Conservation (phyloP, 768 basidiomycete species). For the Boletus edulis region DNA sequence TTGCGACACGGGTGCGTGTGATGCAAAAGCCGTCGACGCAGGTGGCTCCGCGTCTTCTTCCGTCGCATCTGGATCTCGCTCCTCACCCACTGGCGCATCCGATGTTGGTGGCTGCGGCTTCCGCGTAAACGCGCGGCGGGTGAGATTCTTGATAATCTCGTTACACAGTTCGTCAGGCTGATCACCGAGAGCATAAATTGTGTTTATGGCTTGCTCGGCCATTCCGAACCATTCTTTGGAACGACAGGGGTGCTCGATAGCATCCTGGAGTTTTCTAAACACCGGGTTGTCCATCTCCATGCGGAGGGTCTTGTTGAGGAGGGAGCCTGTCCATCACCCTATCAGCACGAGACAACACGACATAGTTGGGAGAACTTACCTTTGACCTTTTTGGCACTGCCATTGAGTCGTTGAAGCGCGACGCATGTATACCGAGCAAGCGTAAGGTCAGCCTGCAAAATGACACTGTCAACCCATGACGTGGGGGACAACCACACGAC, state of each 20-base stretch:
- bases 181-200: slow-evolving; percentile 91
- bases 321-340: slow-evolving; percentile 57
- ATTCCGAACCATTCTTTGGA: slow-evolving; percentile 96
- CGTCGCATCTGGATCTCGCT: slow-evolving; percentile 49
- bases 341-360: not conserved
- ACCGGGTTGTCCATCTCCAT: slow-evolving; percentile 85
- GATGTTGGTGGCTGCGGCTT: slow-evolving; percentile 14
- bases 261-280: slow-evolving; percentile 78
- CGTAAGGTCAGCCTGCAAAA: slow-evolving; percentile 71
- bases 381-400: slow-evolving; percentile 96
- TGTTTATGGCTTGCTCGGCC: slow-evolving; percentile 96
- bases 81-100: slow-evolving; percentile 12
- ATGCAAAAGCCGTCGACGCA: slow-evolving; percentile 18
- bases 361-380: slow-evolving; percentile 41
- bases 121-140: slow-evolving; percentile 61
- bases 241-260: slow-evolving; percentile 76
- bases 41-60: slow-evolving; percentile 41
- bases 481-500: not conserved
- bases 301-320: slow-evolving; percentile 81
- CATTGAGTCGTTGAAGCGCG: slow-evolving; percentile 87
- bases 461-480: not conserved
- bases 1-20: slow-evolving; percentile 21
- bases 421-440: slow-evolving; percentile 94
- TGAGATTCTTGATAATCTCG: slow-evolving; percentile 79
- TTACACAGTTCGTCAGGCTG: slow-evolving; percentile 87